Percentiles rank a stretch among this genome's conserved stretches.
Conservation (phyloP, 2,329 filamentous ascomycete species). For the Thelonectria blattea region DNA sequence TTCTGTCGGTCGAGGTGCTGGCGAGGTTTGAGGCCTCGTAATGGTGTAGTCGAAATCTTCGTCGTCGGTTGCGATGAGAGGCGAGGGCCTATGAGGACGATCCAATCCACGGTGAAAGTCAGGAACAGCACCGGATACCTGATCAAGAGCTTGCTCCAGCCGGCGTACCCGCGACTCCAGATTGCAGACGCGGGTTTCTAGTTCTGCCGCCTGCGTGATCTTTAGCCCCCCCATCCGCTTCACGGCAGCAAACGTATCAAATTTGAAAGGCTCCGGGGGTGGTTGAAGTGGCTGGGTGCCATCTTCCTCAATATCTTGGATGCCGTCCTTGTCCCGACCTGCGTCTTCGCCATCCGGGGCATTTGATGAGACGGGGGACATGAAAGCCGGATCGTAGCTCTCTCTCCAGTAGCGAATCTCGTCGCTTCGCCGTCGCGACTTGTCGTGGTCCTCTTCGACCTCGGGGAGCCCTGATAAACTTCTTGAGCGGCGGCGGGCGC, state of each 20-base stretch:
- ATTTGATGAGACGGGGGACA: constrained; percentile 59
- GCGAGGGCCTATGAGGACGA: constrained; percentile 35
- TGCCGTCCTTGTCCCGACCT: constrained; percentile 39
- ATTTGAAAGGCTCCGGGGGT: constrained; percentile 60
- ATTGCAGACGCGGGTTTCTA: constrained; percentile 59
- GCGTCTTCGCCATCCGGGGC: constrained; percentile 47
- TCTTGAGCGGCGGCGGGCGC: constrained; percentile 60
- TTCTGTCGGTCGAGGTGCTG: constrained; percentile 4
- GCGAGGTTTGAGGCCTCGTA: not conserved
- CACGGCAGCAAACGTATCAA: constrained; percentile 54
- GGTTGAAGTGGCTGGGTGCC: constrained; percentile 38
- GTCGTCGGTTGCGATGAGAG: constrained; percentile 33
- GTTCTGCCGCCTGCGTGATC: constrained; percentile 60
- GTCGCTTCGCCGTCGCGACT: constrained; percentile 61
- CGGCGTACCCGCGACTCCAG: constrained; percentile 60
- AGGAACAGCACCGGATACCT: constrained; percentile 55
- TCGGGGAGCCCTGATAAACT: constrained; percentile 63
- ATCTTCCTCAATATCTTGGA: constrained; percentile 41
- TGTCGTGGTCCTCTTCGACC: constrained; percentile 42
- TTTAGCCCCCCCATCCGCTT: constrained; percentile 60
- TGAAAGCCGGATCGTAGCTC: constrained; percentile 59
- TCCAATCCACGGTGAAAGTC: constrained; percentile 45
- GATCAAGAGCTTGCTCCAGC: constrained; percentile 59
- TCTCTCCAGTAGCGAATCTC: constrained; percentile 70
- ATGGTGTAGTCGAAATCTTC: constrained; percentile 27